phyloP scores from a whole-genome alignment of 306 rosid genomes.

The Trifolium dubium region DNA sequence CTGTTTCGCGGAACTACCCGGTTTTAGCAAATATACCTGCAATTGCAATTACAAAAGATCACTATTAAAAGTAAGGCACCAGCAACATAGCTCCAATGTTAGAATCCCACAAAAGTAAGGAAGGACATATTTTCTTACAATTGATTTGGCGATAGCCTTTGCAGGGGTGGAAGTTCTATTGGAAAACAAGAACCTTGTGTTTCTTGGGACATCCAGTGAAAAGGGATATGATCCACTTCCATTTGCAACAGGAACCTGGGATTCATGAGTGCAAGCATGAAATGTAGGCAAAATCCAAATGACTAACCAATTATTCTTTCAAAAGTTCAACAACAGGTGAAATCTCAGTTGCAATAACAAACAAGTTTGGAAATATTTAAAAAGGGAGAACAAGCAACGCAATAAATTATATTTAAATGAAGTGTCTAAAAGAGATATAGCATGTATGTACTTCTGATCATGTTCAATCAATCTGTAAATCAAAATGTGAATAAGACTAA shows the following conservation, averaged over 20 bases:
- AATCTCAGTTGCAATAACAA: constrained; percentile 21
- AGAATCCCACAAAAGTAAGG: constrained; percentile 27
- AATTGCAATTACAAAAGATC: constrained; percentile 44
- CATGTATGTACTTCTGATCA: constrained; percentile 26
- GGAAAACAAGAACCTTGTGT: constrained; percentile 95
- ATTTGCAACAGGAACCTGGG: constrained; percentile 96
- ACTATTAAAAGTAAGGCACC: constrained; percentile 37
- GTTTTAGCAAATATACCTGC: constrained; percentile 89
- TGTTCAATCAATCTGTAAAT: constrained; percentile 31
- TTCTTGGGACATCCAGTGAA: constrained; percentile 90
- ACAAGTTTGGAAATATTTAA: constrained; percentile 22
- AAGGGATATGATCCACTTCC: constrained; percentile 96
- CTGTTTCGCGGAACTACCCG: constrained; percentile 69
- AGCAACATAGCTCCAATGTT: constrained; percentile 27
- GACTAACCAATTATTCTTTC: background rate
- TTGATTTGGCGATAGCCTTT: constrained; percentile 89
- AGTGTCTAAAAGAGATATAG: constrained; percentile 17
- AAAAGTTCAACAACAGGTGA: background rate
- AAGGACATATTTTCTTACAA: constrained; percentile 62
- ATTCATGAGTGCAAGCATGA: constrained; percentile 42
- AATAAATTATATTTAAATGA: constrained; percentile 28
- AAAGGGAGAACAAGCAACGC: background rate
- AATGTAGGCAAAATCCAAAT: constrained; percentile 25
- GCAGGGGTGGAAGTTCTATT: constrained; percentile 84
- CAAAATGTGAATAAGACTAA: constrained; percentile 33